Percentiles rank a stretch among this genome's conserved stretches.
Evolutionary conservation across 805 yeast species (phyloP).

Genomic region (Lipomyces chichibuensis): DNA sequence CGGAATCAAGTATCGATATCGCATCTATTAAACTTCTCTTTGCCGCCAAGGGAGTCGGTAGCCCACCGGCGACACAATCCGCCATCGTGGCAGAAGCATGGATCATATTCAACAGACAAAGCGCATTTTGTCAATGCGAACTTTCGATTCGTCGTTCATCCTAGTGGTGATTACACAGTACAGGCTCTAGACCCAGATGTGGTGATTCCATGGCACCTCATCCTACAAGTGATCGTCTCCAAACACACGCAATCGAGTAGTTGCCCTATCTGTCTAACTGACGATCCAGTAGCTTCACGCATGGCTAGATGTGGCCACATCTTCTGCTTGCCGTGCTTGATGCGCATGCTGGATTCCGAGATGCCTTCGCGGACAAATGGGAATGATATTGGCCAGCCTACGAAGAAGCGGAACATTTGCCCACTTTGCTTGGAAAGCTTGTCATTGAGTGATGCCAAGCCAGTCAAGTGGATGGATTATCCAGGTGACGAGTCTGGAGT

Average conservation of each 20-base stretch:
- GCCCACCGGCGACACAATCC: slow-evolving; percentile 27
- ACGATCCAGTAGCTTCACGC: slow-evolving; percentile 85
- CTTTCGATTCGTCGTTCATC: slow-evolving; percentile 80
- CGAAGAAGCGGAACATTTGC: slow-evolving; percentile 62
- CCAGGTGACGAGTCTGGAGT: slow-evolving; percentile 59
- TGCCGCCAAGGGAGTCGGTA: slow-evolving; percentile 34
- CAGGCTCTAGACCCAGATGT: slow-evolving; percentile 75
- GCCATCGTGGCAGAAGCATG: slow-evolving; percentile 27
- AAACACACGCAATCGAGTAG: slow-evolving; percentile 60
- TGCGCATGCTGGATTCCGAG: slow-evolving; percentile 66
- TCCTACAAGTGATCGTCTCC: slow-evolving; percentile 75
- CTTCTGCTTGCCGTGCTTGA: slow-evolving; percentile 79
- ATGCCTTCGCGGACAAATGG: slow-evolving; percentile 41
- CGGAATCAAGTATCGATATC: slow-evolving; percentile 33
- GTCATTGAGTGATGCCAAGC: slow-evolving; percentile 59
- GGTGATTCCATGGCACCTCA: slow-evolving; percentile 62
- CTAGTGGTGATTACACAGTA: slow-evolving; percentile 55
- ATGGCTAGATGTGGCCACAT: slow-evolving; percentile 96
- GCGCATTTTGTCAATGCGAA: slow-evolving; percentile 67
- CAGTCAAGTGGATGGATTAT: slow-evolving; percentile 56
- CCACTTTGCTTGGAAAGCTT: slow-evolving; percentile 74
- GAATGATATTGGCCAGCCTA: slow-evolving; percentile 7
- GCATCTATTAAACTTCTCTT: slow-evolving; percentile 34
- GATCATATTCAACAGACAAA: slow-evolving; percentile 38
- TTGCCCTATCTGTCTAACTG: slow-evolving; percentile 90